Base-by-base conservation (phyloP, 2,329 filamentous ascomycete genomes). In the Monilinia aucupariae region DNA sequence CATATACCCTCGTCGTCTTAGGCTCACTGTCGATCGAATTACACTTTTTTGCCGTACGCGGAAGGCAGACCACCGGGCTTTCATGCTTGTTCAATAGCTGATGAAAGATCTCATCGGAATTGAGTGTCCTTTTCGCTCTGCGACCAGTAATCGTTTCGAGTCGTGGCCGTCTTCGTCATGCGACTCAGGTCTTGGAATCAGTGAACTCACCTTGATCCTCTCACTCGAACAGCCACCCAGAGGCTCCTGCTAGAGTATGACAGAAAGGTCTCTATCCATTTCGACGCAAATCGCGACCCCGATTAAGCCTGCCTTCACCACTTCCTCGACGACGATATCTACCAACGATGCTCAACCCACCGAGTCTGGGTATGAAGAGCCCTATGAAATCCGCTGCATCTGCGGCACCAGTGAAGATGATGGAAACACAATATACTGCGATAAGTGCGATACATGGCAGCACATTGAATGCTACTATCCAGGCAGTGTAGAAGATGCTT, bases 331-430 rank as follows among this genome's bases (percentile, higher is more conserved):
- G 39, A 63, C 68, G 30, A 64, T 66, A 58, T 67, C 69, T 47
- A 49, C 64, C 43, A 66, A 66, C 61, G 72, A 72, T 70, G 70
- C 69, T 68, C 69, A 63, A 48, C 63, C 66, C 48, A 75, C 76
- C 69, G 82, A 87, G 76, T 75, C 77, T 63, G 77, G 75, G 72
- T 85, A 87, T 67, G 89, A 92, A 77, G 89, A 93, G 76, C 89
- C 89, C 22, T 96, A 96, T 76, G 96, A 91, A 64, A 97, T 97
- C 80, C 96, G 96, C 81, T 99, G 94, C 83, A 96, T 97, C 71
- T 99, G 94, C 79, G 87, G 87, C 75, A 97, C 89, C 77, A 80
- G 86, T 75, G 92, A 96, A 79, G 94, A 99, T 81, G 94, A 99
- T 80, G 94, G 94, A 77, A 93, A 91, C 77, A 99, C 94, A 65